Evolutionary conservation across 176 grass and related monocot species (phyloP).

Genomic region (Eragrostis curvula): DNA sequence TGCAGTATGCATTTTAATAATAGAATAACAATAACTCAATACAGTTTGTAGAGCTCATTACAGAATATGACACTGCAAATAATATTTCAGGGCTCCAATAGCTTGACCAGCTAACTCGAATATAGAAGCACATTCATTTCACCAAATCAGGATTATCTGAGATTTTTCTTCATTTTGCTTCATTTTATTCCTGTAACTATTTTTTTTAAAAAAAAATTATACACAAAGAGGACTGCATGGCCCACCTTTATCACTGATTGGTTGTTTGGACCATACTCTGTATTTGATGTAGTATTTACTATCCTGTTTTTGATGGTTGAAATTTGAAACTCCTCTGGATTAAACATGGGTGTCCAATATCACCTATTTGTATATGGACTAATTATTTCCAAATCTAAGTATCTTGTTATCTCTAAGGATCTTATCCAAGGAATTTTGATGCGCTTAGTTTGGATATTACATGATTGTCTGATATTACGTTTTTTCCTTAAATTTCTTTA

Average conservation of each 20-base stretch:
- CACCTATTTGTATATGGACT: constrained; percentile 15
- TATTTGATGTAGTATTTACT: neutral
- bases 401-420: constrained; percentile 16
- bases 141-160: neutral
- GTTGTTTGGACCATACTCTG: neutral
- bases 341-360: constrained; percentile 5
- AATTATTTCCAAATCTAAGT: constrained; percentile 3
- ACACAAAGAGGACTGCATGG: neutral
- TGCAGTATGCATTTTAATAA: neutral
- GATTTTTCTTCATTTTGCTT: neutral
- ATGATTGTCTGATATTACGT: constrained; percentile 43
- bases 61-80: neutral
- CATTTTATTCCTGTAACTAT: neutral
- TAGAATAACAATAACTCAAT: neutral
- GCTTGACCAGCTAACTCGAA: neutral
- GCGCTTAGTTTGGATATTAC: constrained; percentile 17
- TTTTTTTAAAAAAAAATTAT: neutral
- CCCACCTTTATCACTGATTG: neutral
- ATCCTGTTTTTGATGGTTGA: neutral
- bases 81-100: neutral
- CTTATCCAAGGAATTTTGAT: constrained; percentile 24
- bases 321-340: constrained; percentile 16
- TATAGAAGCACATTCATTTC: neutral
- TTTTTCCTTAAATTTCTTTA: constrained; percentile 39
- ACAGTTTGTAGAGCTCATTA: neutral